Percentiles rank a stretch among this genome's conserved stretches.
These are phyloP conservation scores for Lodderomyces orthopsilosis DNA, from an alignment of 1,139 yeast genomes.

Conservation along the genomic window DNA sequence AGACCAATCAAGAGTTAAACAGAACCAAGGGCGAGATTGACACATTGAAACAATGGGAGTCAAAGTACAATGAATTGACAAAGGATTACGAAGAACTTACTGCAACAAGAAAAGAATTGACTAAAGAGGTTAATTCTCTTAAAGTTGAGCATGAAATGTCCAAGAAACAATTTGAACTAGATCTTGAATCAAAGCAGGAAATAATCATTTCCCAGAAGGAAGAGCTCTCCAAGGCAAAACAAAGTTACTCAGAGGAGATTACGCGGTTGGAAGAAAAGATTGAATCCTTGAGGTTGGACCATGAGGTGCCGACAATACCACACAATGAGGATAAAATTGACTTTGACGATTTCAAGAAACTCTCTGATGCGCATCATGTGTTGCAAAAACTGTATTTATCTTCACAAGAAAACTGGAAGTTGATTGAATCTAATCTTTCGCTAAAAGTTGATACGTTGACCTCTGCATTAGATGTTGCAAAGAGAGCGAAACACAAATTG, in stretches of 20 bases:
- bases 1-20: conserved; percentile 15
- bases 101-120: conserved; percentile 24
- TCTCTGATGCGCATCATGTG: conserved; percentile 38
- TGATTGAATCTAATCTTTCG: conserved; percentile 54
- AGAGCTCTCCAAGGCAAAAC: conserved; percentile 27
- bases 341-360: conserved; percentile 38
- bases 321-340: conserved; percentile 16
- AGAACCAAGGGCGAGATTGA: conserved; percentile 20
- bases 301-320: conserved; percentile 17
- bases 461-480: conserved; percentile 32
- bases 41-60: conserved; percentile 30
- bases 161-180: conserved; percentile 38
- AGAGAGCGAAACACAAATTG: conserved; percentile 30
- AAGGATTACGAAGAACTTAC: conserved; percentile 34
- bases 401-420: conserved; percentile 66
- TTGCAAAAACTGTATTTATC: conserved; percentile 65
- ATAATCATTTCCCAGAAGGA: conserved; percentile 24
- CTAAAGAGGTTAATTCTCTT: conserved; percentile 36
- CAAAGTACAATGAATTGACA: conserved; percentile 37
- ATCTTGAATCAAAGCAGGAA: conserved; percentile 29
- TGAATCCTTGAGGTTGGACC: conserved; percentile 36
- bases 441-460: conserved; percentile 47
- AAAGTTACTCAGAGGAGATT: conserved; percentile 46
- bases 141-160: conserved; percentile 39
- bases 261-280: conserved; percentile 48